Percentiles rank a stretch among this genome's conserved stretches.
These are phyloP conservation scores for Aspergillus coremiiformis DNA, from an alignment of 495 filamentous ascomycete species.

Conservation along the genomic window DNA sequence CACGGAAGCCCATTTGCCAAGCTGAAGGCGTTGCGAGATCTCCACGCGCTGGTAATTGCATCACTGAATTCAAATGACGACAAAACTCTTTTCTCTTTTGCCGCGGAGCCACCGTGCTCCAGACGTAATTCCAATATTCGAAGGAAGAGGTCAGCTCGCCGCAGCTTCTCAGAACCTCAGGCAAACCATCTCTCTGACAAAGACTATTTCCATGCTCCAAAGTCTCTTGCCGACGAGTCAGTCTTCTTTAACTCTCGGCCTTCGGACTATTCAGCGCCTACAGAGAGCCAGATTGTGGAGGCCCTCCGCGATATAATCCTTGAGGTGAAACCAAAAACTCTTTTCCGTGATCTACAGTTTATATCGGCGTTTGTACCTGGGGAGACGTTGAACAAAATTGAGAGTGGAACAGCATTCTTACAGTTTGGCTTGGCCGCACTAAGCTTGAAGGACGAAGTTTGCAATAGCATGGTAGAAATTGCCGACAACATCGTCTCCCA, in stretches of 20 bases:
- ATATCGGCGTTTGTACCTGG: conserved; percentile 87
- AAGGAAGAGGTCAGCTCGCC: conserved; percentile 21
- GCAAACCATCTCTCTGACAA: conserved; percentile 8
- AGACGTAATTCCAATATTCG: conserved; percentile 6
- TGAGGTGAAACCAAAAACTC: conserved; percentile 73
- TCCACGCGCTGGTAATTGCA: conserved; percentile 73
- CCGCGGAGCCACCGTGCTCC: conserved; percentile 21
- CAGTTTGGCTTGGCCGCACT: conserved; percentile 85
- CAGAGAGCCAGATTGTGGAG: conserved; percentile 61
- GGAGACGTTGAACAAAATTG: conserved; percentile 72
- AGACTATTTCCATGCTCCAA: conserved; percentile 15
- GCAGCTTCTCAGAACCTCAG: conserved; percentile 31
- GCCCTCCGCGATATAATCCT: conserved; percentile 72
- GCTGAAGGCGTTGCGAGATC: conserved; percentile 73
- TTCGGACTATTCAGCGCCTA: conserved; percentile 33
- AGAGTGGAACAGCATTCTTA: conserved; percentile 88
- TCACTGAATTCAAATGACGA: conserved; percentile 51
- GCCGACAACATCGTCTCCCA: conserved; percentile 43
- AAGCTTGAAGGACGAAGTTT: conserved; percentile 82
- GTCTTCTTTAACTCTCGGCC: conserved; percentile 31
- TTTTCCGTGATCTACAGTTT: conserved; percentile 93
- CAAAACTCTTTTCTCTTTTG: conserved; percentile 22
- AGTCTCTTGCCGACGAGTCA: conserved; percentile 27
- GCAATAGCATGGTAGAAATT: conserved; percentile 80
- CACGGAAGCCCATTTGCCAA: conserved; percentile 86